phyloP scores from a whole-genome alignment of 208 protist species.

The Leishmania tarentolae region DNA sequence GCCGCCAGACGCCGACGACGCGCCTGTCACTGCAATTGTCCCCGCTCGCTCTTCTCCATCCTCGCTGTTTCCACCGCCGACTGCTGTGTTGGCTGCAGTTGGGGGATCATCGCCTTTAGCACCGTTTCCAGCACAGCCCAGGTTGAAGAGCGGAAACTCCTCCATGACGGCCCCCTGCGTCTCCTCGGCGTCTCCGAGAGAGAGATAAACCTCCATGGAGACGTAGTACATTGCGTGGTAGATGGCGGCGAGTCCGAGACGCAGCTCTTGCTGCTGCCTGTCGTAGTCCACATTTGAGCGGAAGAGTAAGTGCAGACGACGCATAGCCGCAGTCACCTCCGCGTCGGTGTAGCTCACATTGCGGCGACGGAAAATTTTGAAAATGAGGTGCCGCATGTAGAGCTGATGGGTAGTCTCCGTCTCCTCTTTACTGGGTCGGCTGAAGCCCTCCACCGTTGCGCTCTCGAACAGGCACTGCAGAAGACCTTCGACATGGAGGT shows the following conservation, averaged over 20 bases:
- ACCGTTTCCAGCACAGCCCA: neutral
- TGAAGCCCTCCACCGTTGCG: conserved; percentile 42
- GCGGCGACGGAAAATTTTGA: conserved; percentile 59
- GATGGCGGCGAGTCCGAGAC: conserved; percentile 27
- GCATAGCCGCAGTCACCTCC: conserved; percentile 35
- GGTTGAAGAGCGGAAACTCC: conserved; percentile 24
- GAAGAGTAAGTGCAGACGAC: conserved; percentile 48
- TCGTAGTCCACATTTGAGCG: conserved; percentile 46
- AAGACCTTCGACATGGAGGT: conserved; percentile 52
- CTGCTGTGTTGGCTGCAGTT: neutral
- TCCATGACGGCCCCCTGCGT: conserved; percentile 6
- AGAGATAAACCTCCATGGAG: conserved; percentile 63
- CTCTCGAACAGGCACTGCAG: conserved; percentile 63
- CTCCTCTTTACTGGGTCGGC: conserved; percentile 45
- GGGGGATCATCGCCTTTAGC: neutral
- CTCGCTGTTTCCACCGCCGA: neutral
- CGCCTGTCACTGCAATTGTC: neutral
- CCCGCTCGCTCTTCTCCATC: neutral
- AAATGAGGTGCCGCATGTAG: conserved; percentile 69
- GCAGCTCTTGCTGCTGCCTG: conserved; percentile 43
- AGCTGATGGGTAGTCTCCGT: conserved; percentile 48
- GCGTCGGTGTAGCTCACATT: conserved; percentile 51
- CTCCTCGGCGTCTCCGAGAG: conserved; percentile 44
- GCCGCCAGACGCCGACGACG: neutral
- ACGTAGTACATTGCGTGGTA: conserved; percentile 65